Evolutionary conservation across 495 filamentous ascomycete species (phyloP), one percentile per base, ranked within the genome.

Genomic region (Mytilinidion resinicola): DNA sequence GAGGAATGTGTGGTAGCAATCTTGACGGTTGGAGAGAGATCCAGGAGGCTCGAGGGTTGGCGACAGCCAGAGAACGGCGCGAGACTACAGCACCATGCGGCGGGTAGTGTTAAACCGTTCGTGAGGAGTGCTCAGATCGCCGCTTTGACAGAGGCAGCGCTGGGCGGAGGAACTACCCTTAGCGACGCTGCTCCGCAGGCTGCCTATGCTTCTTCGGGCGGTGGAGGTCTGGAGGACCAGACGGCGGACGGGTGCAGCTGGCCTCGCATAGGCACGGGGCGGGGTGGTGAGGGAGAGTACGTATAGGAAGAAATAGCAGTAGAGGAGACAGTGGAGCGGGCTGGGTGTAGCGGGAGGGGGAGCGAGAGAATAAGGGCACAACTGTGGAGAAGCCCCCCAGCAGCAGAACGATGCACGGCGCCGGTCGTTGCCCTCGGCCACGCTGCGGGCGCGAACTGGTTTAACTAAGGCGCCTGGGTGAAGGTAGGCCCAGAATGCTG

Each of bases 81-180:
- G 20, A 41, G 37, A 25, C 37, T 38, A 15, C 51, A 38, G 51
- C 37, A 41, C 37, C 51, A 37, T 38, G 9, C 37, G 20, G 37
- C 34, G 20, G 51, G 9, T 9, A 1, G 9, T 36, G 21, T 36
- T 15, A n/a, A n/a, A n/a, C n/a, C 14, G 37, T 37, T 14, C 9
- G 51, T 17, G 51, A 53, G 51, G 11, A 21, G 51, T 11, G 51
- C 14, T 37, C 21, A 25, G 51, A 41, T 53, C 25, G 37, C 15
- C 37, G 51, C 30, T 37, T 38, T 37, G 51, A 53, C 37, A 53
- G 37, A 53, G 15, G 51, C 21, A 14, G 21, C 46, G 8, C 9
- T 33, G 46, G 46, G 46, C 46, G 46, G 46, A 17, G 46, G 17
- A 48, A 19, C 21, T 49, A 9, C 46, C 46, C 33, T 49, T 49